Evolutionary conservation across 371 early-diverging fungal species (phyloP), one percentile per base, ranked within the genome.

Genomic region (Apophysomyces trapeziformis): DNA sequence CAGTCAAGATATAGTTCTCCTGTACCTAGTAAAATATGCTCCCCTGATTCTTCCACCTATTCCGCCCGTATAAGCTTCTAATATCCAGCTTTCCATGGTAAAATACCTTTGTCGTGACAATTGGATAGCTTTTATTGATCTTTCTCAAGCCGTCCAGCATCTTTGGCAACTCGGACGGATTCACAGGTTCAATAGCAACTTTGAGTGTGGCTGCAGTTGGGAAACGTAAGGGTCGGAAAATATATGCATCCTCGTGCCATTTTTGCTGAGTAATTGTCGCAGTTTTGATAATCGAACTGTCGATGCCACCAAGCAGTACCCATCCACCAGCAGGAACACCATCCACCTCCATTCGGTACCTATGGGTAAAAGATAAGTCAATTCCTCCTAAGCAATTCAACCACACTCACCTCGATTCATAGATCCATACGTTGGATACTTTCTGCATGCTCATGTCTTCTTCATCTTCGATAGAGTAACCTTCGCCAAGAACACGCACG

Each of bases 1-100:
- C 96, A 97, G 77, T 99, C 99, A 63, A 99, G 79, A 70, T 96
- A 97, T 58, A 98, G 73, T 79, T 99, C 99, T 57, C 97, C 98
- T 7, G 98, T 93, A 36, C 94, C 98, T 45, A 96, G 73, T 14
- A 99, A 72, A 54, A 97, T 90, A 71, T 98, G 97, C 77, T 98
- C 99, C 45, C 99, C 98, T 35, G 95, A 95, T 78, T 99, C 99
- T 74, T 98, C 97, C 0, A 97, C 92, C 84, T 84, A 64, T 56
- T 12, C 18, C 44, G 43, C 32, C 44, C n/a, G 36, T 59, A 36
- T 46, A 18, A 11, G 13, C 13, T 35, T 21, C 13, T 18, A 47
- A 35, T 7, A 50, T 18, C 18, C 38, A 46, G 36, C 12, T 56
- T 18, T 4, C 35, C 7, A 7, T 56, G 26, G 11, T 45, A 13